Conservation (phyloP, 129 eudicot genomes). For the Scalesia atractyloides region DNA sequence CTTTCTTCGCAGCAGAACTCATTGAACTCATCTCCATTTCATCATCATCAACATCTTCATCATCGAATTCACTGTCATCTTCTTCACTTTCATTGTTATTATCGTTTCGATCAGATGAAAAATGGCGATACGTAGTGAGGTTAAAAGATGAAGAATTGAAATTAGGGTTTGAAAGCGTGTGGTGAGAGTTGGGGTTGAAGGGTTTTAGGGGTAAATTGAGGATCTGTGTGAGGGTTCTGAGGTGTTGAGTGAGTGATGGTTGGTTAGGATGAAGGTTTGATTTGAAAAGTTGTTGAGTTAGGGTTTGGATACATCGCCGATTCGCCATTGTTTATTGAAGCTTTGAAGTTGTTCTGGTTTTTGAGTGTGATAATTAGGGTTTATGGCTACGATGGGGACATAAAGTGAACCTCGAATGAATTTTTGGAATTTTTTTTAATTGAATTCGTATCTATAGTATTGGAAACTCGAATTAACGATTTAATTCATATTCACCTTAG, state of each 20-base stretch:
- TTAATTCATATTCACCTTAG: too few species aligned
- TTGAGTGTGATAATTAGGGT: background rate
- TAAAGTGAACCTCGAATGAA: too few species aligned
- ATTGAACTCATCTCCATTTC: slow-evolving; percentile 29
- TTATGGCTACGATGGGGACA: background rate
- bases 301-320: slow-evolving; percentile 52
- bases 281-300: slow-evolving; percentile 41
- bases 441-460: too few species aligned
- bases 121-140: slow-evolving; percentile 36
- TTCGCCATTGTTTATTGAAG: slow-evolving; percentile 59
- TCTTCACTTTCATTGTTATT: slow-evolving; percentile 34
- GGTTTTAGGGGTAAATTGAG: slow-evolving; percentile 28
- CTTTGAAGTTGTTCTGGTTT: background rate
- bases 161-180: slow-evolving; percentile 27
- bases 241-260: slow-evolving; percentile 32
- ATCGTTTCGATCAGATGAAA: slow-evolving; percentile 38
- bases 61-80: slow-evolving; percentile 17
- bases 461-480: too few species aligned
- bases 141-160: slow-evolving; percentile 4
- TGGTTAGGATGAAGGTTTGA: slow-evolving; percentile 35
- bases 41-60: slow-evolving; percentile 7
- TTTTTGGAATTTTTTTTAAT: too few species aligned
- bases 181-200: slow-evolving; percentile 13
- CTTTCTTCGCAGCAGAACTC: slow-evolving; percentile 29
- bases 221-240: slow-evolving; percentile 35